A percentile compares a stretch with the other conserved stretches of the same genome.
phyloP scores from a whole-genome alignment of 2,329 filamentous ascomycete genomes.

The Alternaria brassicae region DNA sequence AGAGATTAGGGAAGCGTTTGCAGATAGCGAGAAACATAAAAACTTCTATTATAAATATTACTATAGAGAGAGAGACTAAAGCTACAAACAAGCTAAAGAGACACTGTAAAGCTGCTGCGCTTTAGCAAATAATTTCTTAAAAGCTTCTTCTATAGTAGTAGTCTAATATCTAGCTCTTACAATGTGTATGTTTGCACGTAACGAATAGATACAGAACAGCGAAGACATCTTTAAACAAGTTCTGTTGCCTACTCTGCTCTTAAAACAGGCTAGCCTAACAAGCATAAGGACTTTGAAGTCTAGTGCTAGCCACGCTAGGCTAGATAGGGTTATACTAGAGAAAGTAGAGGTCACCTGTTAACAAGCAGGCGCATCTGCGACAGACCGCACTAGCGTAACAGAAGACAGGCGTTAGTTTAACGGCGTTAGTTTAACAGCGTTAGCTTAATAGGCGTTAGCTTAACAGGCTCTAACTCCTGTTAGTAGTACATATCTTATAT shows the following conservation, averaged over 20 bases:
- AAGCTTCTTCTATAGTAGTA: slow-evolving; percentile 12
- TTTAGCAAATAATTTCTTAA: slow-evolving; percentile 15
- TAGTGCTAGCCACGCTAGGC: neutral
- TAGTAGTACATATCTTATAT: too few relatives aligned
- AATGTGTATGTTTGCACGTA: neutral
- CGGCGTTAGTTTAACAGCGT: too few relatives aligned
- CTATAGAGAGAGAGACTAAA: slow-evolving; percentile 8
- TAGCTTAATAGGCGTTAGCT: too few relatives aligned
- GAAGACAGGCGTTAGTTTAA: too few relatives aligned
- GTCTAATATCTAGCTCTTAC: neutral
- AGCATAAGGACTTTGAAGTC: neutral
- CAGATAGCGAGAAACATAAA: neutral
- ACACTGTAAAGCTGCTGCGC: slow-evolving; percentile 10
- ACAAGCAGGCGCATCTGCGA: neutral
- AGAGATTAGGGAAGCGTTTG: neutral
- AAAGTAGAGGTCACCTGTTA: neutral
- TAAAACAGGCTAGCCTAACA: too few relatives aligned
- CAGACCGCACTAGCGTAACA: neutral
- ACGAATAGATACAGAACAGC: neutral
- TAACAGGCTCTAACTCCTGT: too few relatives aligned
- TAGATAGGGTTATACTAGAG: neutral
- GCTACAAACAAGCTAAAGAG: slow-evolving; percentile 15
- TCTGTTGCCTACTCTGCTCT: neutral
- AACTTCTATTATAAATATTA: slow-evolving; percentile 14
- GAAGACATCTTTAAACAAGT: neutral